phyloP scores from a whole-genome alignment of 2,329 filamentous ascomycete genomes.

The Diaporthe ilicicola region DNA sequence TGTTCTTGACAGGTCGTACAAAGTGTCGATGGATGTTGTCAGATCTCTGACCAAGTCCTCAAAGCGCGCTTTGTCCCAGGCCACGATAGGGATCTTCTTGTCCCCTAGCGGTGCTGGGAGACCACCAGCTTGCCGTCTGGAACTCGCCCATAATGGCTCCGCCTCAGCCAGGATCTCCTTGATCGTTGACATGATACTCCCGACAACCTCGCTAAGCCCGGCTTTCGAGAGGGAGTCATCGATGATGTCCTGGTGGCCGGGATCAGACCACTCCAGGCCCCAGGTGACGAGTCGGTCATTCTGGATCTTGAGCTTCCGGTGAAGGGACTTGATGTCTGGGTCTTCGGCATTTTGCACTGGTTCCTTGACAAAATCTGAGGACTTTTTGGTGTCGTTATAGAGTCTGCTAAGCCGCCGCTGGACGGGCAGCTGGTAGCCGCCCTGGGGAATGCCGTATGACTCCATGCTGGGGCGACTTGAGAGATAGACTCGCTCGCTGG shows the following conservation, averaged over 20 bases:
- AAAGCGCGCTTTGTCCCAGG: slow-evolving; percentile 77
- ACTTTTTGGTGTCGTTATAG: slow-evolving; percentile 84
- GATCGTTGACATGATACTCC: slow-evolving; percentile 81
- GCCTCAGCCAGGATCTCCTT: slow-evolving; percentile 82
- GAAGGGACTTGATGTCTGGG: slow-evolving; percentile 75
- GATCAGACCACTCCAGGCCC: slow-evolving; percentile 84
- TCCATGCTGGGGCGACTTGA: slow-evolving; percentile 50
- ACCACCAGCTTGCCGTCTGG: slow-evolving; percentile 56
- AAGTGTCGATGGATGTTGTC: slow-evolving; percentile 79
- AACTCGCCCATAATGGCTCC: slow-evolving; percentile 74
- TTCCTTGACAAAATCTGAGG: slow-evolving; percentile 76
- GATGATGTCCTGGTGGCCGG: slow-evolving; percentile 74
- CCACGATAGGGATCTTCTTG: slow-evolving; percentile 63
- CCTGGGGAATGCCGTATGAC: slow-evolving; percentile 55
- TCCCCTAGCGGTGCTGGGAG: slow-evolving; percentile 51
- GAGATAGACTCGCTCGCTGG: neutral
- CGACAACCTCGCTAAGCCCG: slow-evolving; percentile 79
- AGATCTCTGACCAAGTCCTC: slow-evolving; percentile 78
- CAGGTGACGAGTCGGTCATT: slow-evolving; percentile 81
- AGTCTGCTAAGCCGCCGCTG: slow-evolving; percentile 74
- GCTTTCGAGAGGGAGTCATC: slow-evolving; percentile 75
- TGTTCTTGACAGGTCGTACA: slow-evolving; percentile 79
- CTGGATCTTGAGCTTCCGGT: slow-evolving; percentile 81
- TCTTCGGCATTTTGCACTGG: slow-evolving; percentile 69
- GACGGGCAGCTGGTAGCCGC: slow-evolving; percentile 64